Base-by-base conservation (phyloP, 257 asterid genomes). In the Petunia secreta region DNA sequence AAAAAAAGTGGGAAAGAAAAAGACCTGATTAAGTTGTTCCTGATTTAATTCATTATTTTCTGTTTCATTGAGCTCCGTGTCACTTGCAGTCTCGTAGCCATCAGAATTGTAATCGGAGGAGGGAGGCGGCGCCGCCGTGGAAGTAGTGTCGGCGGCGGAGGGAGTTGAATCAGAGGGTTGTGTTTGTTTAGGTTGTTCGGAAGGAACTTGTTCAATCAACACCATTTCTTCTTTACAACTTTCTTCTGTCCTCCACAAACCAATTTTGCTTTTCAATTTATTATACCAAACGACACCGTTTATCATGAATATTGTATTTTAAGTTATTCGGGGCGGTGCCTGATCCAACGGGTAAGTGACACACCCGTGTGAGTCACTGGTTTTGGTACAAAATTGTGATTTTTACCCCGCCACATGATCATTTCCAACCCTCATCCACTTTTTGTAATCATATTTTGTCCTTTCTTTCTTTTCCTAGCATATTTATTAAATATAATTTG, bases 51-150 rank as follows among this genome's bases (percentile, higher is more conserved):
- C 84, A 65, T 14, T 79, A 11, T 57, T 79, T 34, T 62, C 81
- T 15, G 81, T 38, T n/a, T 46, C 78, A 79, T 91, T 86, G 41
- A 92, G 85, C 84, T 91, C 99, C n/a, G 94, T 83, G 8, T 95
- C 99, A 75, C 98, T 93, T 80, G 99, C 99, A n/a, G 99, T 93
- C 81, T 93, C 97, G 73, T 89, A 95, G 52, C 97, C 98, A 80
- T 95, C 99, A 74, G 97, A 90, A 16, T 63, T 71, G 84, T 89
- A 83, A 8, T 92, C 95, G 37, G 87, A 78, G 64, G 89, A 48
- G 54, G 79, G 80, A 57, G 73, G 55, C 34, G 81, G 60, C 9
- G 80, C 78, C 8, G 88, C 44, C 8, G 84, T 37, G 14, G 82
- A 43, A 34, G 77, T 15, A 11, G 63, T 39, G 46, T 52, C 55